Evolutionary conservation across 2,329 filamentous ascomycete species (phyloP).

Genomic region (Fusarium liriodendri): DNA sequence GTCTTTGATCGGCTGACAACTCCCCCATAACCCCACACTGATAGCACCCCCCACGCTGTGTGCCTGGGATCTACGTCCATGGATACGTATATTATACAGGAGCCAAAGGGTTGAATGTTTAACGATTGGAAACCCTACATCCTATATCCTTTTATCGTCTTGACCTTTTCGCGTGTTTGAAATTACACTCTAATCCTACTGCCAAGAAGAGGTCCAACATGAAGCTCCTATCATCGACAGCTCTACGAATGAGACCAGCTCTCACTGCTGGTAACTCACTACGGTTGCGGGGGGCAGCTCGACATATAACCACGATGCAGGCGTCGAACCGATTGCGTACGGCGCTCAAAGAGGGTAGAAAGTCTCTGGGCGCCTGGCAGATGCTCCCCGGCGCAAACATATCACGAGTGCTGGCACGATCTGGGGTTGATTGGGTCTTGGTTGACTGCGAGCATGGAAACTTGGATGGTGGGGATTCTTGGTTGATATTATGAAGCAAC

Average conservation of each 20-base stretch:
- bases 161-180: background rate
- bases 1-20: slow-evolving; percentile 27
- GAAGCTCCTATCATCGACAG: slow-evolving; percentile 27
- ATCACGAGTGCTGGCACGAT: slow-evolving; percentile 68
- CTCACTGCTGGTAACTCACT: slow-evolving; percentile 18
- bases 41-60: slow-evolving; percentile 33
- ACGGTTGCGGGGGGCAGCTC: slow-evolving; percentile 11
- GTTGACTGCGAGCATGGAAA: slow-evolving; percentile 67
- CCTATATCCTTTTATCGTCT: background rate
- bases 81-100: background rate
- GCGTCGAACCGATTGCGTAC: slow-evolving; percentile 61
- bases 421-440: slow-evolving; percentile 75
- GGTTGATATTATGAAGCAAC: background rate
- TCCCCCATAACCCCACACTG: slow-evolving; percentile 12
- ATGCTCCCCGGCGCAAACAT: slow-evolving; percentile 71
- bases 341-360: slow-evolving; percentile 59
- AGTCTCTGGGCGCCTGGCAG: slow-evolving; percentile 71
- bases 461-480: slow-evolving; percentile 55
- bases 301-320: slow-evolving; percentile 51
- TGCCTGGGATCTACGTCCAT: background rate
- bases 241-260: slow-evolving; percentile 28
- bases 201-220: slow-evolving; percentile 8
- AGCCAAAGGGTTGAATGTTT: background rate
- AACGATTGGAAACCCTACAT: background rate
- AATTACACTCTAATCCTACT: background rate